Evolutionary conservation across 345 rosid species (phyloP), one percentile per base, ranked within the genome.

Genomic region (Turnera subulata): DNA sequence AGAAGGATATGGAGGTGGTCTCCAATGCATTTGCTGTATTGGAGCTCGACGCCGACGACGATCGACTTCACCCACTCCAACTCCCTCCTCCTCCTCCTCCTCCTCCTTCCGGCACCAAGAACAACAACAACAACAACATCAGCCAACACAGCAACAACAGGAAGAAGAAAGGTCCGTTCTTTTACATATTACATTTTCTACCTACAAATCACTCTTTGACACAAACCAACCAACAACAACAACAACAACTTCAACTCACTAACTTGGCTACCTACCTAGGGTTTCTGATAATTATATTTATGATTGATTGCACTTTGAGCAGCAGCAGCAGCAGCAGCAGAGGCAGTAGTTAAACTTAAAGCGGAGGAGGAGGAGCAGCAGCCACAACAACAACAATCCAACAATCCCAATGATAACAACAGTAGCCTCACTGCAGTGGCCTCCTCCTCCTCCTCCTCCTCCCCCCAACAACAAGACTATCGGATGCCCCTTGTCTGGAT

Each of bases 401-500:
- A n/a, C 16, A 44, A 22, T 42, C 11, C 19, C 26, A 44, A 6
- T 6, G 19, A 16, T 1, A 54, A 50, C 40, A 42, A 56, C 0
- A 56, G 54, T 21, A 63, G 60, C 29, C 63, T 50, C 24, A 49
- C 46, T 15, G 54, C 33, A 38, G 13, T 59, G 11, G 61, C 16
- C 19, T 48, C 47, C 24, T 35, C 66, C 43, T 23, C 46, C n/a
- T n/a, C n/a, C 0, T 68, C 46, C n/a, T n/a, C n/a, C n/a, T n/a
- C n/a, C n/a, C n/a, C n/a, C n/a, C n/a, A n/a, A n/a, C n/a, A n/a
- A n/a, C n/a, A n/a, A 37, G 64, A 45, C 46, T 86, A 57, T 76
- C 84, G 42, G 66, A 74, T 82, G 72, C 96, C 98, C 40, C 96
- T 89, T 63, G 96, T 89, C 47, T 89, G 98, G 95, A 84, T 88